Percentiles rank a stretch among this genome's conserved stretches.
These are phyloP conservation scores for Rhizopogon vulgaris DNA, from an alignment of 768 basidiomycete species.

Conservation along the genomic window DNA sequence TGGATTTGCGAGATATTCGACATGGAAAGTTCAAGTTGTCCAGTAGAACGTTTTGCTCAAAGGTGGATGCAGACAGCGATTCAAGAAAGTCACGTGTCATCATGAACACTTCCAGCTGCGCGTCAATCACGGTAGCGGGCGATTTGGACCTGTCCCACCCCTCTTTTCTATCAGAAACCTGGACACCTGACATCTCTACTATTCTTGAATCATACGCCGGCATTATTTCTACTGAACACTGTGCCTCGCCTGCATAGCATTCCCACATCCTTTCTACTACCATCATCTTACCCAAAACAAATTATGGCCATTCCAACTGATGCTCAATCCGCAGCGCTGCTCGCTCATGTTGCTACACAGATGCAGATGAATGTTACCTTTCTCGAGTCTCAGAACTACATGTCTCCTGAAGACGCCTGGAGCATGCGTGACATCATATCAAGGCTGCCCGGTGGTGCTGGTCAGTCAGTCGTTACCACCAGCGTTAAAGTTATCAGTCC, in stretches of 20 bases:
- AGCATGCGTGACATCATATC: slow-evolving; percentile 37
- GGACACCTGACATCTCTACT: not conserved
- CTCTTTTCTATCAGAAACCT: not conserved
- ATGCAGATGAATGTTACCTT: slow-evolving; percentile 54
- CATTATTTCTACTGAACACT: not conserved
- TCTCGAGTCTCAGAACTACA: slow-evolving; percentile 47
- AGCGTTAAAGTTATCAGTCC: slow-evolving; percentile 4
- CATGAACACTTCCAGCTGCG: too few species aligned
- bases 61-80: not conserved
- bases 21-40: slow-evolving; percentile 11
- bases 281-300: not conserved
- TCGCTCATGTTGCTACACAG: slow-evolving; percentile 54
- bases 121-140: too few species aligned
- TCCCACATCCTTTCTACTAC: not conserved
- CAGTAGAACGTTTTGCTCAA: not conserved
- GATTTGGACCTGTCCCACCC: too few species aligned
- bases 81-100: too few species aligned
- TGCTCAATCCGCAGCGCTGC: slow-evolving; percentile 35
- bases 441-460: slow-evolving; percentile 32
- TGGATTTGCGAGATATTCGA: slow-evolving; percentile 28
- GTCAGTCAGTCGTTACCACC: slow-evolving; percentile 10
- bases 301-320: slow-evolving; percentile 21
- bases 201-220: not conserved
- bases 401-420: slow-evolving; percentile 42
- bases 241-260: not conserved